Percentiles rank a stretch among this genome's conserved stretches.
These are phyloP conservation scores for Candida sithepensis DNA, from an alignment of 805 yeast species.

Conservation along the genomic window DNA sequence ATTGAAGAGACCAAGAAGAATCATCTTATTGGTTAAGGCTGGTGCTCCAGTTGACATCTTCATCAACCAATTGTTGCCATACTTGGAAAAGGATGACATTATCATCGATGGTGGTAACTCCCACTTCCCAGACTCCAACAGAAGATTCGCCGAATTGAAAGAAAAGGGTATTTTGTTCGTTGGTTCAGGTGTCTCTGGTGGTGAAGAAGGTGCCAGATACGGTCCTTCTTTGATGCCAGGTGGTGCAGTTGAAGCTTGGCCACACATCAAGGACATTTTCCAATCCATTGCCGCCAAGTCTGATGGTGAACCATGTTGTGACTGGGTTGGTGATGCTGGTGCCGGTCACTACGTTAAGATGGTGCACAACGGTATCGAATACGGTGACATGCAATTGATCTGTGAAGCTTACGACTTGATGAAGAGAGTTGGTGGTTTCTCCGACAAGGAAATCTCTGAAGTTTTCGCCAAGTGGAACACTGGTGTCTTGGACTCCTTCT, in stretches of 20 bases:
- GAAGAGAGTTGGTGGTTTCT: slow-evolving; percentile 90
- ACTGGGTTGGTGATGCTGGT: slow-evolving; percentile 99
- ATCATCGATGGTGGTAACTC: slow-evolving; percentile 99
- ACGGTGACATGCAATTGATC: slow-evolving; percentile 99
- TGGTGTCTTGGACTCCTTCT: slow-evolving; percentile 96
- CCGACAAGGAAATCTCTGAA: slow-evolving; percentile 88
- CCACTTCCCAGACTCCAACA: slow-evolving; percentile 97
- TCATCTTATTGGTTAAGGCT: slow-evolving; percentile 92
- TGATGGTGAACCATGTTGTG: slow-evolving; percentile 99
- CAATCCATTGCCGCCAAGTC: slow-evolving; percentile 94
- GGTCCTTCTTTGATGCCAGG: slow-evolving; percentile 99
- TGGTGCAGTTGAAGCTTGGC: slow-evolving; percentile 98
- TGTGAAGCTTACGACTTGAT: slow-evolving; percentile 96
- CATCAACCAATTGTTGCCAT: slow-evolving; percentile 83
- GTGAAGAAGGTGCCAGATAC: slow-evolving; percentile 99
- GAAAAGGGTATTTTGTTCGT: slow-evolving; percentile 86
- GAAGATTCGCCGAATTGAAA: slow-evolving; percentile 89
- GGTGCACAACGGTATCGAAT: slow-evolving; percentile 99
- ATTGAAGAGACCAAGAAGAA: slow-evolving; percentile 96
- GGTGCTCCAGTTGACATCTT: slow-evolving; percentile 92
- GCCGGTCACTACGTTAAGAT: slow-evolving; percentile 98
- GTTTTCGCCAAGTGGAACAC: slow-evolving; percentile 92
- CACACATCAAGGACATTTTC: slow-evolving; percentile 94
- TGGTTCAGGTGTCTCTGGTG: slow-evolving; percentile 99
- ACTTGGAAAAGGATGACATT: slow-evolving; percentile 94